Percentiles rank a stretch among this genome's conserved stretches.
Evolutionary conservation across 306 rosid species (phyloP).

Genomic region (Potentilla sterilis): DNA sequence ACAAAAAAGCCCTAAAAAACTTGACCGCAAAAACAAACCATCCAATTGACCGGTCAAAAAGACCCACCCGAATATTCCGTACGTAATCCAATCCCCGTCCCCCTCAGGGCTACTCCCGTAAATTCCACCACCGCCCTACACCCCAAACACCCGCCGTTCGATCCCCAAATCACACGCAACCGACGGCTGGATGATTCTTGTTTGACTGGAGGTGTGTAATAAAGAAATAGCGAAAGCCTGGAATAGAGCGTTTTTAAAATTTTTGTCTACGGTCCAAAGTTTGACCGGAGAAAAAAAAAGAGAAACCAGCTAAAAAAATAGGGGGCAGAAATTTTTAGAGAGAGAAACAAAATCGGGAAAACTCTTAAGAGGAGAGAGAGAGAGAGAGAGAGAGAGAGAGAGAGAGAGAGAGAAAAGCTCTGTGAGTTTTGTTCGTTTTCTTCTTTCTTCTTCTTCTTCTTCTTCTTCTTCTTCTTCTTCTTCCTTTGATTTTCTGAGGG

Average conservation of each 20-base stretch:
- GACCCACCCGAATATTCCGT: conserved; percentile 30
- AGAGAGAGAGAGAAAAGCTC: not conserved
- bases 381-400: not conserved
- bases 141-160: conserved; percentile 5
- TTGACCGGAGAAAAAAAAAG: conserved; percentile 37
- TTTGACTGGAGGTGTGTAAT: conserved; percentile 37
- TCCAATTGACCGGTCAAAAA: conserved; percentile 36
- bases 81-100: conserved; percentile 4
- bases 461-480: conserved; percentile 12
- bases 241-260: conserved; percentile 33
- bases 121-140: conserved; percentile 1
- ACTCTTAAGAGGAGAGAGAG: conserved; percentile 2
- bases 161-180: conserved; percentile 12
- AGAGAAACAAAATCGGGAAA: conserved; percentile 13
- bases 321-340: not conserved
- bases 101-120: conserved; percentile 22
- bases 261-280: conserved; percentile 23
- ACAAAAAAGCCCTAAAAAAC: not conserved
- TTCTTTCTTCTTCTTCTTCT: conserved; percentile 16
- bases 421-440: conserved; percentile 19
- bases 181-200: conserved; percentile 18
- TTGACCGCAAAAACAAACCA: conserved; percentile 26
- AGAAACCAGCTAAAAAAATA: conserved; percentile 28
- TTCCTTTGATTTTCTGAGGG: conserved; percentile 17
- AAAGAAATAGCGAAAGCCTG: conserved; percentile 20